A percentile compares a stretch with the other conserved stretches of the same genome.
Conservation (phyloP, 2,329 filamentous ascomycete genomes). For the Paracoccidioides brasiliensis region DNA sequence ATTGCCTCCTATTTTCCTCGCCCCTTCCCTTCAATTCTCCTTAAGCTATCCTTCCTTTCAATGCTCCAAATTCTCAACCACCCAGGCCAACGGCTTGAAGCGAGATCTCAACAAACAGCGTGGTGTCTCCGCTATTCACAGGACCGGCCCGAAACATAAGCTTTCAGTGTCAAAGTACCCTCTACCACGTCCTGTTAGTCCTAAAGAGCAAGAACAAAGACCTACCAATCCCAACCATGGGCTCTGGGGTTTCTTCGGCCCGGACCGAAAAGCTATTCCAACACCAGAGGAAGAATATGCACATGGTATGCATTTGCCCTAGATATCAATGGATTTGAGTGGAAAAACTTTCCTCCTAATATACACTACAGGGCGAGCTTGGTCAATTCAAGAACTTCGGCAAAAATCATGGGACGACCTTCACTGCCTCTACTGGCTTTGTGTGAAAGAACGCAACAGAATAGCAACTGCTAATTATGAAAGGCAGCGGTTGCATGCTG, state of each 20-base stretch:
- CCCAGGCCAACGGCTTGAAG: constrained; percentile 28
- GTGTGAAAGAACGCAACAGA: constrained; percentile 78
- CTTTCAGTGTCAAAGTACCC: constrained; percentile 64
- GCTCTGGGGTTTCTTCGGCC: constrained; percentile 83
- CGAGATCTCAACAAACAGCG: constrained; percentile 69
- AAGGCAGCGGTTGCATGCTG: constrained; percentile 51
- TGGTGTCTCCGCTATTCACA: constrained; percentile 67
- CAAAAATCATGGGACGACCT: constrained; percentile 89
- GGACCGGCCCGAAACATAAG: constrained; percentile 61
- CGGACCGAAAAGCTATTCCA: constrained; percentile 52
- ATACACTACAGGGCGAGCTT: constrained; percentile 50
- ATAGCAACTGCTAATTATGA: constrained; percentile 66
- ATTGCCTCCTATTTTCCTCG: constrained; percentile 33
- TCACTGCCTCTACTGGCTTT: constrained; percentile 88
- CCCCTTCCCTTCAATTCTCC: constrained; percentile 20
- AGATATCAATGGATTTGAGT: not conserved
- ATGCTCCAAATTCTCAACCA: constrained; percentile 11
- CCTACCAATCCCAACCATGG: constrained; percentile 63
- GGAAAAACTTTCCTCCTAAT: not conserved
- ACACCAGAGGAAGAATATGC: constrained; percentile 57
- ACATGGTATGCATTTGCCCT: constrained; percentile 43
- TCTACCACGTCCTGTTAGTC: constrained; percentile 23
- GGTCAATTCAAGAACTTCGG: constrained; percentile 75
- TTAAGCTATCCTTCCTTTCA: constrained; percentile 2
- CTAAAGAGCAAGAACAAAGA: constrained; percentile 37